Evolutionary conservation across 176 grass and related monocot species (phyloP).

Genomic region (Phoenix dactylifera): DNA sequence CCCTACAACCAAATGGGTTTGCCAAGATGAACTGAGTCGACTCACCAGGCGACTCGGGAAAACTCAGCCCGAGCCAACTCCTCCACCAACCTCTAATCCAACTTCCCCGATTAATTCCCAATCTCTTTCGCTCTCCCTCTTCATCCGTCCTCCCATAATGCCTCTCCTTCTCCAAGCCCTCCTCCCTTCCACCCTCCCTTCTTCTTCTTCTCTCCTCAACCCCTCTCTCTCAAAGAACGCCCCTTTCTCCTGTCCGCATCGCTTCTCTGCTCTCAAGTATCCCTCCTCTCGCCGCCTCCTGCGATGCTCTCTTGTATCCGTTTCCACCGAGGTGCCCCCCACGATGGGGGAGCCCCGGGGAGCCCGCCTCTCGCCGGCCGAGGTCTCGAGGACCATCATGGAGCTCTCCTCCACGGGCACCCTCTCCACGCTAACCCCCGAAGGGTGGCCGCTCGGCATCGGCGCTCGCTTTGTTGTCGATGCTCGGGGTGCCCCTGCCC

Average conservation of each 20-base stretch:
- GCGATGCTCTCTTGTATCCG: constrained; percentile 25
- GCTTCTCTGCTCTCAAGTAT: neutral
- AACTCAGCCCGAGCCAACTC: too few species aligned
- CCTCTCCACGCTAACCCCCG: constrained; percentile 39
- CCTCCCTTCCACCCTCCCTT: constrained; percentile 10
- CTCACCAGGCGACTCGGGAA: too few species aligned
- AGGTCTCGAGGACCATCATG: constrained; percentile 69
- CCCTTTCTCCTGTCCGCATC: constrained; percentile 2
- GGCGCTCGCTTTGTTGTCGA: constrained; percentile 80
- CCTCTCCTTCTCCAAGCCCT: constrained; percentile 22
- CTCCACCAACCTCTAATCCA: too few species aligned
- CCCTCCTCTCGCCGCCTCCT: neutral
- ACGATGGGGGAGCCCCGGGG: neutral
- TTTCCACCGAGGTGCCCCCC: constrained; percentile 18
- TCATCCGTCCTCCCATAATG: neutral
- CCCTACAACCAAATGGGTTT: too few species aligned
- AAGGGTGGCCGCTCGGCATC: constrained; percentile 72
- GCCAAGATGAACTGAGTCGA: too few species aligned
- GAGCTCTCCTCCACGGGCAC: constrained; percentile 72
- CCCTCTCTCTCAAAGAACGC: constrained; percentile 4
- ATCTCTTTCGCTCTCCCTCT: neutral
- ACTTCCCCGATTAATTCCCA: neutral
- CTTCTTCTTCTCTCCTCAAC: neutral
- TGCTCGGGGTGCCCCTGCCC: constrained; percentile 45
- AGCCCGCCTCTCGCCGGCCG: constrained; percentile 41